Conservation (phyloP, 2,329 filamentous ascomycete genomes). For the Cladosporium cucumerinum region DNA sequence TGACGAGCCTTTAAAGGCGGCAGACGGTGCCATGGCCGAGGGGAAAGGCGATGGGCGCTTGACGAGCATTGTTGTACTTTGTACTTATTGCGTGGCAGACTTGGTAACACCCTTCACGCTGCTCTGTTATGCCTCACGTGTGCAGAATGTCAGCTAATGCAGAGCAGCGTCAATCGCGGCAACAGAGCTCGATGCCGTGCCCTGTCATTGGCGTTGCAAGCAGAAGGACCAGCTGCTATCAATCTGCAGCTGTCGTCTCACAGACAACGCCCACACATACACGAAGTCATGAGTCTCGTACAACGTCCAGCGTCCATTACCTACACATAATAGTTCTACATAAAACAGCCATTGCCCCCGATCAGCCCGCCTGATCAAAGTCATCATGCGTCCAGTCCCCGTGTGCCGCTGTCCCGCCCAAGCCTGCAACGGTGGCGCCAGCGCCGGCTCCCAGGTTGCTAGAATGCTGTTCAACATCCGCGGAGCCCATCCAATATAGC, state of each 20-base stretch:
- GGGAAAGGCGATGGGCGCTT: neutral
- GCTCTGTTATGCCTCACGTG: neutral
- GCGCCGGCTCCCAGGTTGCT: conserved; percentile 49
- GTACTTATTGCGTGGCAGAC: neutral
- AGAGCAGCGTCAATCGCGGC: neutral
- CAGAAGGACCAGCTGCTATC: conserved; percentile 13
- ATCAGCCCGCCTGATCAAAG: conserved; percentile 11
- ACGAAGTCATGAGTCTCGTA: neutral
- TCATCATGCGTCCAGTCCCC: conserved; percentile 18
- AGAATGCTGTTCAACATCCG: conserved; percentile 62
- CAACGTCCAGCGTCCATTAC: conserved; percentile 2
- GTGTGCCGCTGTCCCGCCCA: conserved; percentile 22
- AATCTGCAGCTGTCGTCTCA: conserved; percentile 7
- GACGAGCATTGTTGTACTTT: neutral
- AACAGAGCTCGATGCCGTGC: neutral
- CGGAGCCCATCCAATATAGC: conserved; percentile 76
- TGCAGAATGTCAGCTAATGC: neutral
- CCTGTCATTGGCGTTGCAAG: neutral
- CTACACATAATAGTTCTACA: neutral
- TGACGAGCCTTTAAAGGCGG: neutral
- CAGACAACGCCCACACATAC: neutral
- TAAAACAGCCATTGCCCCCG: neutral
- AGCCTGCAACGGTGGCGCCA: conserved; percentile 32
- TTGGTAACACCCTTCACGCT: neutral
- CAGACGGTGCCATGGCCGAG: neutral